Percentiles rank a stretch among this genome's conserved stretches.
Conservation (phyloP, 495 filamentous ascomycete species). For the Neurospora terricola region DNA sequence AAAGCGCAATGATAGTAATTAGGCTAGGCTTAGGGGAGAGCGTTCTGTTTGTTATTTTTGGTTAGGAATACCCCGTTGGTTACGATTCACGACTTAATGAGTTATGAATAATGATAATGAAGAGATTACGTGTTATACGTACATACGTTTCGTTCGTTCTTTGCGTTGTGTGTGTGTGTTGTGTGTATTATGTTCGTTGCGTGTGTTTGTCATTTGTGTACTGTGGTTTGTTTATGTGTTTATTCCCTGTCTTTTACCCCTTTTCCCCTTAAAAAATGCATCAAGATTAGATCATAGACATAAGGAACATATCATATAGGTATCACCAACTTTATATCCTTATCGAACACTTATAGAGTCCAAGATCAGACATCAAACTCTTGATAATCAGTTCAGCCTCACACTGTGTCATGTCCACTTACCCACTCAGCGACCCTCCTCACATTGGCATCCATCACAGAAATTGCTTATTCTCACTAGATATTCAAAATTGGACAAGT, state of each 20-base stretch:
- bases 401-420: background rate
- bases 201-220: background rate
- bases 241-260: background rate
- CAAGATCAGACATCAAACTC: background rate
- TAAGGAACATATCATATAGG: background rate
- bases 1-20: background rate
- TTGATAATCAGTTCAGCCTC: background rate
- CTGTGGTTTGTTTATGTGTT: background rate
- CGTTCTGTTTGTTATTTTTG: background rate
- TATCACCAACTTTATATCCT: background rate
- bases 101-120: background rate
- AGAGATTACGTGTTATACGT: background rate
- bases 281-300: background rate
- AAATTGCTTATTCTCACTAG: background rate
- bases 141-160: background rate
- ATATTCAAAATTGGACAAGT: background rate
- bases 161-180: background rate
- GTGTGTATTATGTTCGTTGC: background rate
- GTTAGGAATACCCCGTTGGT: background rate
- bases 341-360: background rate
- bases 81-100: background rate
- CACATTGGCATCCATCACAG: background rate
- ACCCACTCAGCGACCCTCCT: background rate
- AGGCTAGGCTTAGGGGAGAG: background rate
- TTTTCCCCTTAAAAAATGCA: background rate